Evolutionary conservation across 176 grass and related monocot species (phyloP), one percentile per base, ranked within the genome.

Genomic region (Bromus sterilis): DNA sequence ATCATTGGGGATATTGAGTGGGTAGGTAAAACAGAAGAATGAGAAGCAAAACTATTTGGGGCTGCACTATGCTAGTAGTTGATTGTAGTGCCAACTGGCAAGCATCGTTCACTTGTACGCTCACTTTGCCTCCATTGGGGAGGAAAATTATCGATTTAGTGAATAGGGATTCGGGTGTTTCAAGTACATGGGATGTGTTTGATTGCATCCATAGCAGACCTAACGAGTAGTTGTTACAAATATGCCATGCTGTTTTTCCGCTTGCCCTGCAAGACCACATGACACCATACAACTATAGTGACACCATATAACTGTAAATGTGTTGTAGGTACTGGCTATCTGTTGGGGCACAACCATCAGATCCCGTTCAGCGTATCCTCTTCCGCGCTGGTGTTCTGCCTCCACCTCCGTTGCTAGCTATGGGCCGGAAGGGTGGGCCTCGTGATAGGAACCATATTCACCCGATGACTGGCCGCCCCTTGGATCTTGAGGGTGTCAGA

Each of bases 281-380:
- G 61, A 75, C 30, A 75, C 2, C 31, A 5, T 55, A 53, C 20
- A 31, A 39, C 37, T 78, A 6, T 59, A 23, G 12, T 78, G 12
- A 71, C 37, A 9, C 16, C 21, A 4, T 56, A 25, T 6, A 39
- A 60, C 40, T 78, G 3, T 74, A 4, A 7, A 65, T 73, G 2
- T 33, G 53, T 24, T 67, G n/a, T 71, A 97, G 91, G 86, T 95
- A 93, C 69, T 99, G 93, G 96, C 49, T 99, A 3, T 99, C 93
- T 18, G 93, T 99, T 62, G 93, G 93, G 16, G 96, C 96, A 34
- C 93, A 99, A 24, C 96, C 93, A 33, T 95, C 93, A 64, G 96
- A 93, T 40, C 93, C 93, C 10, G 91, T 99, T 35, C 96, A 95
- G 77, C 73, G 87, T 4, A 92, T 99, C 42, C 89, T 99, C n/a